Evolutionary conservation across 768 basidiomycete genomes (phyloP).

Genomic region (Leucogyrophana mollusca): DNA sequence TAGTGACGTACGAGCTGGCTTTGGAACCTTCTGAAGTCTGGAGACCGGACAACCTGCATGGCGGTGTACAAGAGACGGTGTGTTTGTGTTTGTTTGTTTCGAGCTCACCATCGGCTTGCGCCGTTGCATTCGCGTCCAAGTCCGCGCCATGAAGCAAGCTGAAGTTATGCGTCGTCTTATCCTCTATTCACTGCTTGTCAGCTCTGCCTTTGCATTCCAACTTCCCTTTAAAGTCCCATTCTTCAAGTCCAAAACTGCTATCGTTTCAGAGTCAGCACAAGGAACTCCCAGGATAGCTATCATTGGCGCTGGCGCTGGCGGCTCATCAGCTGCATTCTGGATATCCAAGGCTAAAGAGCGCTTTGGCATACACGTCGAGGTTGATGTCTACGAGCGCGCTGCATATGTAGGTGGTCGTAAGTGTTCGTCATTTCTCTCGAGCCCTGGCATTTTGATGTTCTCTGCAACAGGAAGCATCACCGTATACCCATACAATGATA

Average conservation of each 20-base stretch:
- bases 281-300: slow-evolving; percentile 67
- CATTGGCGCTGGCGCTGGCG: slow-evolving; percentile 88
- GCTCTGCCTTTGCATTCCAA: slow-evolving; percentile 33
- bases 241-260: slow-evolving; percentile 37
- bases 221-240: slow-evolving; percentile 59
- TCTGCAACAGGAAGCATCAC: slow-evolving; percentile 63
- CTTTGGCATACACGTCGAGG: slow-evolving; percentile 63
- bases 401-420: slow-evolving; percentile 82
- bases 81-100: too few relatives aligned
- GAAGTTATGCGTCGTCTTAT: slow-evolving; percentile 8
- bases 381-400: slow-evolving; percentile 82
- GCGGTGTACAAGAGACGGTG: too few relatives aligned
- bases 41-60: too few relatives aligned
- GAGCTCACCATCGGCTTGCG: too few relatives aligned
- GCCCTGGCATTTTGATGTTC: slow-evolving; percentile 2
- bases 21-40: too few relatives aligned
- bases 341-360: slow-evolving; percentile 75
- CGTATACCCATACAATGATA: slow-evolving; percentile 69
- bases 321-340: slow-evolving; percentile 83
- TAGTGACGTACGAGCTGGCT: too few relatives aligned
- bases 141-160: too few relatives aligned
- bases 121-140: too few relatives aligned
- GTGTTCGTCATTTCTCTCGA: slow-evolving; percentile 30
- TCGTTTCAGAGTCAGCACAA: slow-evolving; percentile 13
- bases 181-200: slow-evolving; percentile 19